Percentiles rank a stretch among this genome's conserved stretches.
phyloP scores from a whole-genome alignment of 2,329 filamentous ascomycete species.

The Parascedosporium putredinis region DNA sequence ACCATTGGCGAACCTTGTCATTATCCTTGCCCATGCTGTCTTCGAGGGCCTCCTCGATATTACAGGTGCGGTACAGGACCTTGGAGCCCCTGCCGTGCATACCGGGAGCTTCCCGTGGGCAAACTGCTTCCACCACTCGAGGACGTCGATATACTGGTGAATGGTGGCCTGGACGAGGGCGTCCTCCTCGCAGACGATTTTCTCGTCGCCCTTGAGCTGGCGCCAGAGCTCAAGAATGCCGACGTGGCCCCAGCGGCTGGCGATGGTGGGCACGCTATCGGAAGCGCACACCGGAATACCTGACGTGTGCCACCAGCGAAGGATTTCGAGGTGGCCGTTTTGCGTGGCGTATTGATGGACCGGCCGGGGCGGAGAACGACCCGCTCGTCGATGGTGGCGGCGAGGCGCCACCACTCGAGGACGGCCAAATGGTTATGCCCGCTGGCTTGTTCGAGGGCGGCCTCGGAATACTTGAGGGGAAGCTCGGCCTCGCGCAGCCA shows the following conservation, averaged over 20 bases:
- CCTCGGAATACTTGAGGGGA: slow-evolving; percentile 74
- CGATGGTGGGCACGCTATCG: slow-evolving; percentile 73
- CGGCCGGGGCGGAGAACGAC: slow-evolving; percentile 69
- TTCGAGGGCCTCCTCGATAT: slow-evolving; percentile 89
- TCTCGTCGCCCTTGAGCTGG: slow-evolving; percentile 51
- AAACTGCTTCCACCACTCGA: slow-evolving; percentile 86
- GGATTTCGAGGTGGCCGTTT: slow-evolving; percentile 63
- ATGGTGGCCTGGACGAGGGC: slow-evolving; percentile 81
- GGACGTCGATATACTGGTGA: slow-evolving; percentile 70
- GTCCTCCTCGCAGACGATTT: slow-evolving; percentile 68
- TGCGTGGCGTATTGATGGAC: slow-evolving; percentile 75
- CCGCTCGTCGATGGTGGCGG: slow-evolving; percentile 46
- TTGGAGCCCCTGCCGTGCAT: slow-evolving; percentile 48
- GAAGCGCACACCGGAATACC: slow-evolving; percentile 70
- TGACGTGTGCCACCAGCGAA: slow-evolving; percentile 81
- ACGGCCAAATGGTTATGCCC: slow-evolving; percentile 76
- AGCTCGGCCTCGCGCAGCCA: slow-evolving; percentile 75
- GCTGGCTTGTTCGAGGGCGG: slow-evolving; percentile 78
- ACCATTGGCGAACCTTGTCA: slow-evolving; percentile 70
- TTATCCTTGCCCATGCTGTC: slow-evolving; percentile 65
- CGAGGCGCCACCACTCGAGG: slow-evolving; percentile 85
- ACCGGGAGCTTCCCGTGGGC: slow-evolving; percentile 43
- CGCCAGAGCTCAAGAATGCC: slow-evolving; percentile 78
- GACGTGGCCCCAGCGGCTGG: slow-evolving; percentile 75
- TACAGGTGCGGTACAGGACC: slow-evolving; percentile 89